phyloP scores from a whole-genome alignment of 2,329 filamentous ascomycete species.

The Madurella fahalii region DNA sequence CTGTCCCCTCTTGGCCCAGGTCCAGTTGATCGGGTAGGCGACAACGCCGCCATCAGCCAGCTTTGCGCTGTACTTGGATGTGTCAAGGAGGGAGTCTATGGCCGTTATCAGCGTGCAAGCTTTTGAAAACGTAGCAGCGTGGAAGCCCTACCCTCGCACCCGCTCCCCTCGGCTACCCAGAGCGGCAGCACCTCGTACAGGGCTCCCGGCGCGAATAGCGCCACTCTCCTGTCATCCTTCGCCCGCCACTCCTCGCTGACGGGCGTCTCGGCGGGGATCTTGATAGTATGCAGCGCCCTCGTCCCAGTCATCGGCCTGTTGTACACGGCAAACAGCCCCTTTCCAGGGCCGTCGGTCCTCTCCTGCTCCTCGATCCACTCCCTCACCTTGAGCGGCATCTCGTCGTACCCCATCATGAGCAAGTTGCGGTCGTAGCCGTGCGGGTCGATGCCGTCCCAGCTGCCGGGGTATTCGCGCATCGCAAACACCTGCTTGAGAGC shows the following conservation, averaged over 20 bases:
- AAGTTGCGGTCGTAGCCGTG: conserved; percentile 47
- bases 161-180: conserved; percentile 42
- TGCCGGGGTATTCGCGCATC: conserved; percentile 45
- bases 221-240: conserved; percentile 35
- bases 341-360: conserved; percentile 30
- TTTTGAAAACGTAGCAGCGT: not conserved
- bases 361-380: conserved; percentile 48
- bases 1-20: conserved; percentile 24
- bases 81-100: conserved; percentile 23
- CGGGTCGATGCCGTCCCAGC: conserved; percentile 50
- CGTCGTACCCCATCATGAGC: conserved; percentile 43
- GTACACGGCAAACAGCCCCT: conserved; percentile 41
- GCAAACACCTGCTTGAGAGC: conserved; percentile 40
- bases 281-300: conserved; percentile 37
- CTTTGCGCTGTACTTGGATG: conserved; percentile 28
- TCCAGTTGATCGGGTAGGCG: conserved; percentile 31
- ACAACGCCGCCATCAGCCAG: conserved; percentile 28
- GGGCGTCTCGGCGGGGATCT: conserved; percentile 26
- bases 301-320: conserved; percentile 37
- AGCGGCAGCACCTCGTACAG: conserved; percentile 47
- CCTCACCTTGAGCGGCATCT: conserved; percentile 40
- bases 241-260: conserved; percentile 28
- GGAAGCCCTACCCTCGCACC: conserved; percentile 38
- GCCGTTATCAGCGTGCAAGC: not conserved
- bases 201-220: conserved; percentile 51